Evolutionary conservation across 2,329 filamentous ascomycete genomes (phyloP).

Genomic region (Microcyclospora tardicrescens): DNA sequence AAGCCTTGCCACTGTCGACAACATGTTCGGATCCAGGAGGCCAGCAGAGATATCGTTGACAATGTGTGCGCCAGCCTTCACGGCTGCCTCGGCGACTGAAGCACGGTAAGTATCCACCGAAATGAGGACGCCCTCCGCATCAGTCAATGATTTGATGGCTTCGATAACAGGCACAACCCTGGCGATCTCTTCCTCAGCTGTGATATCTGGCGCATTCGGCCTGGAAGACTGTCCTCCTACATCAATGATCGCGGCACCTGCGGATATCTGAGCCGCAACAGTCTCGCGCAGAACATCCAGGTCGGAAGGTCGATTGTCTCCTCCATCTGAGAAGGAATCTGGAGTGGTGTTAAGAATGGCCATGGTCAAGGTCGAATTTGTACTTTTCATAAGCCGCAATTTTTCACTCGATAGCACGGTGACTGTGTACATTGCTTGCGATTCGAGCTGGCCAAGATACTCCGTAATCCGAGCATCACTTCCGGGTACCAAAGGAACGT

Average conservation of each 20-base stretch:
- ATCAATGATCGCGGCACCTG: conserved; percentile 75
- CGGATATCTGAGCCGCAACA: conserved; percentile 48
- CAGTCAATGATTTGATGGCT: conserved; percentile 54
- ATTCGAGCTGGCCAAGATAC: too few relatives aligned
- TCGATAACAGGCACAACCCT: conserved; percentile 70
- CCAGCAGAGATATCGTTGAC: conserved; percentile 92
- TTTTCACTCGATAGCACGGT: too few relatives aligned
- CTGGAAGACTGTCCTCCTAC: conserved; percentile 88
- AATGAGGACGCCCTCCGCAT: conserved; percentile 53
- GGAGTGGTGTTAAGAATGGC: conserved; percentile 89
- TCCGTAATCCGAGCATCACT: too few relatives aligned
- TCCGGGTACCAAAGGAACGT: too few relatives aligned
- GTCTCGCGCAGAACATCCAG: conserved; percentile 41
- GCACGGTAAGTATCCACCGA: conserved; percentile 91
- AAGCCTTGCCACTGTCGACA: conserved; percentile 62
- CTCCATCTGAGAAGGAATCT: conserved; percentile 93
- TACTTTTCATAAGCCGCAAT: not conserved
- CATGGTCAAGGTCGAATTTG: conserved; percentile 60
- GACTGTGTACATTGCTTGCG: too few relatives aligned
- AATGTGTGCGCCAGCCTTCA: conserved; percentile 72
- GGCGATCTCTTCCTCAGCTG: conserved; percentile 57
- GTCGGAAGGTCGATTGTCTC: conserved; percentile 42
- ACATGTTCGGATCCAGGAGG: conserved; percentile 64
- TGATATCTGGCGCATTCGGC: conserved; percentile 57
- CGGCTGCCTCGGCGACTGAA: conserved; percentile 61